A percentile compares a stretch with the other conserved stretches of the same genome.
Evolutionary conservation across 768 basidiomycete genomes (phyloP).

Genomic region (Hebeloma cylindrosporum): DNA sequence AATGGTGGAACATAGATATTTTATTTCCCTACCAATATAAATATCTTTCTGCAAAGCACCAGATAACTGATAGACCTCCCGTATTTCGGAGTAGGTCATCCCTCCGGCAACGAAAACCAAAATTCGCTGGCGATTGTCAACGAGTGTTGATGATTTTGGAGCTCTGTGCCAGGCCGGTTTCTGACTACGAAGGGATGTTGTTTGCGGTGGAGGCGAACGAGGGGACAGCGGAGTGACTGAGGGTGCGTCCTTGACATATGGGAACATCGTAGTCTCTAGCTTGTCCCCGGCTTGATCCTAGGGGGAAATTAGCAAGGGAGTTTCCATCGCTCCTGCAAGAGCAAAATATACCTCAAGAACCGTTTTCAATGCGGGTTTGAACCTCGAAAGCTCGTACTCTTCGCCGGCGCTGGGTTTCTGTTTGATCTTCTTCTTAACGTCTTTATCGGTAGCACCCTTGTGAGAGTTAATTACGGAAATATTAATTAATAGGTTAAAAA

Average conservation of each 20-base stretch:
- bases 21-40: constrained; percentile 68
- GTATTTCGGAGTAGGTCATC: constrained; percentile 93
- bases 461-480: background rate
- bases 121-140: constrained; percentile 69
- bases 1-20: background rate
- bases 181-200: constrained; percentile 82
- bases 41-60: constrained; percentile 80
- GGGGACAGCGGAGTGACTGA: constrained; percentile 46
- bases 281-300: constrained; percentile 83
- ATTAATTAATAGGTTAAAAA: background rate
- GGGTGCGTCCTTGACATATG: constrained; percentile 85
- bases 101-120: constrained; percentile 94
- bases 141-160: constrained; percentile 45
- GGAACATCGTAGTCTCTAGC: constrained; percentile 79
- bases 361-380: constrained; percentile 77
- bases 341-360: constrained; percentile 69
- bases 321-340: background rate
- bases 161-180: constrained; percentile 90
- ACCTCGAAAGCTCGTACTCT: constrained; percentile 95
- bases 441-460: constrained; percentile 74
- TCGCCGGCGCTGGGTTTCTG: constrained; percentile 77
- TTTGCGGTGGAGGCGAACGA: constrained; percentile 52
- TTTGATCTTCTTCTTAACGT: constrained; percentile 79
- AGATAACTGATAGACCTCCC: constrained; percentile 83
- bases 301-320: constrained; percentile 2